Evolutionary conservation across 306 rosid species (phyloP), one percentile per base, ranked within the genome.

Genomic region (Mucuna pruriens): DNA sequence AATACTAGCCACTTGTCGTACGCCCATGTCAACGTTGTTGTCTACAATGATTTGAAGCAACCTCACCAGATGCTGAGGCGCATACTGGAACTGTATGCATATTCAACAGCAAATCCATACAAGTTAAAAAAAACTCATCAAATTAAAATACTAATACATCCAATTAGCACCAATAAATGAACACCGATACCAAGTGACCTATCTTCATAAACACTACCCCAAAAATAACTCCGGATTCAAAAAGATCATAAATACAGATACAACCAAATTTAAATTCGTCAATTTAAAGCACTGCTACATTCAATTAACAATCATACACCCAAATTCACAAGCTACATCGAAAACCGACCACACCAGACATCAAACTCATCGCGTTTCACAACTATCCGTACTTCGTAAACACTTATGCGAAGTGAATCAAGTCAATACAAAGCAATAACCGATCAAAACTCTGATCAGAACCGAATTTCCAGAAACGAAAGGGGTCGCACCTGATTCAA

Each of bases 31-130:
- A 57, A 90, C 85, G 80, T 85, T 92, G 74, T 82, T 86, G 82
- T 94, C 99, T 62, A 96, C 99, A 40, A 94, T 90, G 80, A 96
- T 93, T 73, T 94, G 97, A 84, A 96, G 71, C 84, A 96, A 60
- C 80, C 97, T 93, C 83, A 94, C 97, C 76, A 96, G 90, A 88
- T 96, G 99, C 82, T 90, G 99, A 5, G 98, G 99, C 4, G 97
- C 87, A 69, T 84, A 86, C 90, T 94, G 98, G 81, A 92, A 84
- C 99, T 96, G 97, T 55, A 81, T 67, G 40, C 62, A 46, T 7
- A 44, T 69, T 42, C 15, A 69, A 69, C 2, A 7, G 1, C 4
- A 62, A 16, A 33, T 6, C 31, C 4, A 34, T 2, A 55, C 10
- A 60, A 44, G 16, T 69, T 11, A 79, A 0, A 61, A 39, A n/a